phyloP scores from a whole-genome alignment of 208 protist genomes.

The Angomonas deanei region DNA sequence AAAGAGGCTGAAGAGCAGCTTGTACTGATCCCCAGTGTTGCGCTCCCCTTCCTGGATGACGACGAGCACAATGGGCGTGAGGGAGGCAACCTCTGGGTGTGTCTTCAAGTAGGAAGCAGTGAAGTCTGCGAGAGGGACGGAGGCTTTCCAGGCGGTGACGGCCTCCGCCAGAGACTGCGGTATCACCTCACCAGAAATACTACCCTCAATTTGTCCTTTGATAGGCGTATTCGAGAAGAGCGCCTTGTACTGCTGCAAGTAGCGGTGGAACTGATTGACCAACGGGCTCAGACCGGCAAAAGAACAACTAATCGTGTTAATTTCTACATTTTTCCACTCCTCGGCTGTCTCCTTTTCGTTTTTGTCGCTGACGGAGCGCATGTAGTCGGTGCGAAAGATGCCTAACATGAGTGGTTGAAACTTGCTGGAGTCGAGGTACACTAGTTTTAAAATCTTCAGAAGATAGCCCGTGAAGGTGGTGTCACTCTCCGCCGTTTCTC shows the following conservation, averaged over 20 bases:
- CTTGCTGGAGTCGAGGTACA: constrained; percentile 58
- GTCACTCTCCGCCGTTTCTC: constrained; percentile 63
- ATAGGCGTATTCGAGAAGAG: constrained; percentile 10
- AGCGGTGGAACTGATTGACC: constrained; percentile 82
- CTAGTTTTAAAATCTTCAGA: constrained; percentile 71
- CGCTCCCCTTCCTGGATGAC: constrained; percentile 90
- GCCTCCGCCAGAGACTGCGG: constrained; percentile 40
- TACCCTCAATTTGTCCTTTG: constrained; percentile 18
- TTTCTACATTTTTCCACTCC: constrained; percentile 93
- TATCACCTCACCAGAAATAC: constrained; percentile 32
- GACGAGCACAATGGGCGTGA: constrained; percentile 78
- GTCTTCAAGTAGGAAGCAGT: not conserved
- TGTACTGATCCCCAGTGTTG: constrained; percentile 93
- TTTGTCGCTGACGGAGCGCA: constrained; percentile 32
- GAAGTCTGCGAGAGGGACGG: constrained; percentile 17
- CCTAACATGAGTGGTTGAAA: constrained; percentile 86
- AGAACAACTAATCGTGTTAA: constrained; percentile 95
- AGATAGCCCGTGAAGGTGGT: constrained; percentile 79
- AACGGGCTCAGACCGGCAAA: constrained; percentile 86
- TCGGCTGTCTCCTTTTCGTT: constrained; percentile 16
- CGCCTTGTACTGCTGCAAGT: constrained; percentile 33
- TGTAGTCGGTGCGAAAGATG: constrained; percentile 94
- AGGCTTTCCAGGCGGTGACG: constrained; percentile 27
- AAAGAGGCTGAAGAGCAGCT: constrained; percentile 72
- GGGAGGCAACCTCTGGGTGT: not conserved